Conservation (phyloP, 2,329 filamentous ascomycete genomes). For the Fulvia fulva region DNA sequence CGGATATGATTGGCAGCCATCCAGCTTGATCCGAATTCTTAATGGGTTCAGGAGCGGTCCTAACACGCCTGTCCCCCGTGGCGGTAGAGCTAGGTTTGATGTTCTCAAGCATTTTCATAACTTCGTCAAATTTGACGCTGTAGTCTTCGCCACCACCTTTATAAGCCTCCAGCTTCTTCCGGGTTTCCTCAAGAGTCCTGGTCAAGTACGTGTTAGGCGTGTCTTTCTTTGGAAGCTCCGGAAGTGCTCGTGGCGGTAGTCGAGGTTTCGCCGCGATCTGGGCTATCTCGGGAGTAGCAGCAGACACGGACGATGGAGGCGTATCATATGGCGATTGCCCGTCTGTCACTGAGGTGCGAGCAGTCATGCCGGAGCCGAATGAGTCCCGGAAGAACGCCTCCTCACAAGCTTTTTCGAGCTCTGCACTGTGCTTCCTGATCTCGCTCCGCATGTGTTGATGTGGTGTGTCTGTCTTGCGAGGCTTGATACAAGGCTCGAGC, state of each 20-base stretch:
- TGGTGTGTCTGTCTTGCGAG: slow-evolving; percentile 40
- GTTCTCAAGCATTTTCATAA: slow-evolving; percentile 48
- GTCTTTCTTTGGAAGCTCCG: slow-evolving; percentile 40
- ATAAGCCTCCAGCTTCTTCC: slow-evolving; percentile 52
- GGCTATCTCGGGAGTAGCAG: slow-evolving; percentile 27
- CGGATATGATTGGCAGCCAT: slow-evolving; percentile 50
- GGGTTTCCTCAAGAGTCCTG: slow-evolving; percentile 55
- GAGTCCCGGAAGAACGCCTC: slow-evolving; percentile 79
- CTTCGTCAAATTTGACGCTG: slow-evolving; percentile 53
- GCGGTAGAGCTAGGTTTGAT: slow-evolving; percentile 29
- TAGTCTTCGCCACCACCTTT: slow-evolving; percentile 46
- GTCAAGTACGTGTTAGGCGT: slow-evolving; percentile 51
- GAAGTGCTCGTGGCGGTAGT: slow-evolving; percentile 39
- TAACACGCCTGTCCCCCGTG: slow-evolving; percentile 36
- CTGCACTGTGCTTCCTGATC: slow-evolving; percentile 75
- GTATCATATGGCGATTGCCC: slow-evolving; percentile 22
- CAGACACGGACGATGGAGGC: slow-evolving; percentile 43
- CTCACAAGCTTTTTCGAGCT: slow-evolving; percentile 85
- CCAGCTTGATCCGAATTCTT: slow-evolving; percentile 29
- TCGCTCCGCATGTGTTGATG: slow-evolving; percentile 66
- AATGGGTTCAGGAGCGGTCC: slow-evolving; percentile 43
- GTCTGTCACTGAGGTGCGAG: slow-evolving; percentile 36
- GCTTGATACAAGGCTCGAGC: slow-evolving; percentile 30
- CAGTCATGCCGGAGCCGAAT: slow-evolving; percentile 49
- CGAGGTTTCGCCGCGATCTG: slow-evolving; percentile 19